phyloP scores from a whole-genome alignment of 441 rosid species.

The Francoa sonchifolia region DNA sequence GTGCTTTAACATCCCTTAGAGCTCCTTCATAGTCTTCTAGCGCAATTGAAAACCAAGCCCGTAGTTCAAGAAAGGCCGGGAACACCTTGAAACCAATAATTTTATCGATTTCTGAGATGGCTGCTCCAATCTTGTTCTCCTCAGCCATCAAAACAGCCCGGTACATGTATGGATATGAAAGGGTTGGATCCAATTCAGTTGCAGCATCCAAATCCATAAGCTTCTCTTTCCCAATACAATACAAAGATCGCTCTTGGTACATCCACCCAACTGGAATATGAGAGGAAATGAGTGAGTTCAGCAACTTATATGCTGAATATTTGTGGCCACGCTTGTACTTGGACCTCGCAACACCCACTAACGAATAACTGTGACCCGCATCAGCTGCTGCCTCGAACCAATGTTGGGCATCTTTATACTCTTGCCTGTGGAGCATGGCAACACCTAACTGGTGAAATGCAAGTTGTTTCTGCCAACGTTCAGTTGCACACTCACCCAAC shows the following conservation, averaged over 20 bases:
- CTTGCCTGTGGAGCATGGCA: slow-evolving; percentile 81
- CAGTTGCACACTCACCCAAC: slow-evolving; percentile 55
- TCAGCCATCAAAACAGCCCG: slow-evolving; percentile 61
- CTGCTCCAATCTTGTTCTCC: slow-evolving; percentile 50
- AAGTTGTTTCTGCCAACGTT: slow-evolving; percentile 76
- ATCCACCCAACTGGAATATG: slow-evolving; percentile 72
- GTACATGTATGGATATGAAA: slow-evolving; percentile 77
- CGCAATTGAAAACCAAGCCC: slow-evolving; percentile 79
- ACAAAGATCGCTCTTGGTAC: slow-evolving; percentile 86
- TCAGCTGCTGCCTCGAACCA: slow-evolving; percentile 70
- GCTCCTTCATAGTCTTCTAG: slow-evolving; percentile 75
- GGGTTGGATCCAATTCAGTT: slow-evolving; percentile 75
- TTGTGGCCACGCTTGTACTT: slow-evolving; percentile 81
- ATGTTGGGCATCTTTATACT: slow-evolving; percentile 73
- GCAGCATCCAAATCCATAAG: slow-evolving; percentile 57
- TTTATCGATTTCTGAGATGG: slow-evolving; percentile 66
- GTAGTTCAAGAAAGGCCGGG: slow-evolving; percentile 78
- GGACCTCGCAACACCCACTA: slow-evolving; percentile 73
- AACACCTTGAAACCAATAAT: slow-evolving; percentile 68
- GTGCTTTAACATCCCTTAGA: slow-evolving; percentile 71
- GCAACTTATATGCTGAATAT: slow-evolving; percentile 80
- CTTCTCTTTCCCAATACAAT: slow-evolving; percentile 72
- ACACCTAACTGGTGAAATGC: slow-evolving; percentile 79
- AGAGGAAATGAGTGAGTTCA: slow-evolving; percentile 53
- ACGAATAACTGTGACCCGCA: slow-evolving; percentile 66